Evolutionary conservation across 2,329 filamentous ascomycete genomes (phyloP), one percentile per base, ranked within the genome.

Genomic region (Talaromyces sp.): DNA sequence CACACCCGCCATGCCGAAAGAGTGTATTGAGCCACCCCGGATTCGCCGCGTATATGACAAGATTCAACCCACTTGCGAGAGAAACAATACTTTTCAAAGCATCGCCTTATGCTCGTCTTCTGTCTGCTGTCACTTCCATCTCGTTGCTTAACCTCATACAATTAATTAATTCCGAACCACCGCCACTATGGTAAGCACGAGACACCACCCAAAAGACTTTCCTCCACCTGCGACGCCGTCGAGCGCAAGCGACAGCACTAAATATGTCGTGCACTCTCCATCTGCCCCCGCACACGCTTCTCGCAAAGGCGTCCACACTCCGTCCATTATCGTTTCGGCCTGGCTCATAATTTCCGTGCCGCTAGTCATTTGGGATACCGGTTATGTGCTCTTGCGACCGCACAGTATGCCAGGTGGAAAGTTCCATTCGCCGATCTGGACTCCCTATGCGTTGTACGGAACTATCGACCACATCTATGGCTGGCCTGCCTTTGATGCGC

Each of bases 401-500:
- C 86, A 89, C 77, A 90, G 88, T 65, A 95, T 97, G 90, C 87
- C 89, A 0, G 91, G 91, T 70, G 92, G 92, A 17, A 79, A 77
- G 56, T 81, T 90, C 61, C 91, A 96, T 80, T 84, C 80, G 70
- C 90, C 90, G 1, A 71, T 96, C 49, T 97, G 87, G 85, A 80
- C 79, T 35, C 92, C 91, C 0, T 97, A 97, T 79, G 86, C 85
- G 72, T 86, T 96, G 1, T 96, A 97, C 80, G 91, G 89, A 65
- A 81, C 83, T 60, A 82, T 96, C 69, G 93, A 97, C 78, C 83
- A 93, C 76, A 83, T 94, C 37, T 97, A 97, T 80, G 92, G 92
- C 47, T 89, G 85, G 82, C 88, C 89, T 71, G 89, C 90, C 3
- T 92, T 85, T 75, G 79, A 90, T 67, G 82, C 82, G 17, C 77